Conservation (phyloP, 2,329 filamentous ascomycete genomes). For the Pyricularia sp. region DNA sequence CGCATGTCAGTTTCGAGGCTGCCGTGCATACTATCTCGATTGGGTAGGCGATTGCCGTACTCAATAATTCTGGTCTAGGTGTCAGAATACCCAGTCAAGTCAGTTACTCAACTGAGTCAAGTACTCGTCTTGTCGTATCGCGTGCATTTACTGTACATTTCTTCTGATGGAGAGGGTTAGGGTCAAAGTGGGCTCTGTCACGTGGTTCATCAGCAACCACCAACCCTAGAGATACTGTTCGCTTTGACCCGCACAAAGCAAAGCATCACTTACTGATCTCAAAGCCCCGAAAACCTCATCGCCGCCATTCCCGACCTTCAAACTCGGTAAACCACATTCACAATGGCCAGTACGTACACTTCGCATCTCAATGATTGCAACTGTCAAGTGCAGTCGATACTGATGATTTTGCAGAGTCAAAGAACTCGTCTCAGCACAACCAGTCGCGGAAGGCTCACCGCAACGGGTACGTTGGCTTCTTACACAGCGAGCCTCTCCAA, state of each 20-base stretch:
- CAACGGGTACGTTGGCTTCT: slow-evolving; percentile 69
- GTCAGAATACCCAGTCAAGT: no score
- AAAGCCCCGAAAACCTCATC: neutral
- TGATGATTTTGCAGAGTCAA: slow-evolving; percentile 64
- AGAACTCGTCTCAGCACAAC: slow-evolving; percentile 99
- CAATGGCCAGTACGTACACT: slow-evolving; percentile 59
- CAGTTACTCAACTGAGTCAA: no score
- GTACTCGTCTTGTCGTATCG: no score
- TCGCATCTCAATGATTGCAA: neutral
- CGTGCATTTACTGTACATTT: no score
- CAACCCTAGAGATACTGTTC: neutral
- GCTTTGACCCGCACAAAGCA: neutral
- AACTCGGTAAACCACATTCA: slow-evolving; percentile 32
- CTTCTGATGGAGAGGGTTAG: neutral
- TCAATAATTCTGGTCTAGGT: no score
- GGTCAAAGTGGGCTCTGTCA: neutral
- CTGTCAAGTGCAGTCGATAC: slow-evolving; percentile 1
- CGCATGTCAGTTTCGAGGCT: neutral
- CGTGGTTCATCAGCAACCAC: neutral
- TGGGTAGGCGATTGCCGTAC: neutral
- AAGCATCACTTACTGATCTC: neutral
- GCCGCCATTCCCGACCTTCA: neutral
- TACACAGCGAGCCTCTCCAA: neutral
- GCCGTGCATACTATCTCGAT: neutral
- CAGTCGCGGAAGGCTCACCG: slow-evolving; percentile 97